These are phyloP conservation scores for Plasmopara halstedii DNA, from an alignment of 352 stramenopile genomes.

Conservation along the genomic window DNA sequence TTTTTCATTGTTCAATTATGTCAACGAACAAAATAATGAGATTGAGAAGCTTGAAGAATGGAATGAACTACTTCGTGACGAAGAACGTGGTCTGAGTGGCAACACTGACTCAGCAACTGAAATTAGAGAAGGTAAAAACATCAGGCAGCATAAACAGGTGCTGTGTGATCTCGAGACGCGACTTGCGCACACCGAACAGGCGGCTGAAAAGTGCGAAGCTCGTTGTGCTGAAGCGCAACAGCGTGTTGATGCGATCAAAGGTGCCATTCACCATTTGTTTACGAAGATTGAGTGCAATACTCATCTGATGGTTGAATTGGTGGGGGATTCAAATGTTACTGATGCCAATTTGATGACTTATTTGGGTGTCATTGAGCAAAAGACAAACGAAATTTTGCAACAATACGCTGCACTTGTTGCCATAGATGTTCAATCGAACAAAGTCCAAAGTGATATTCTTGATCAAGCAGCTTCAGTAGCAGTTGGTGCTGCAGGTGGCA, in stretches of 20 bases:
- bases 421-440: conserved; percentile 26
- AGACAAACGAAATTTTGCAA: conserved; percentile 89
- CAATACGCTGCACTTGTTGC: conserved; percentile 58
- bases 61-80: conserved; percentile 57
- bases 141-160: conserved; percentile 86
- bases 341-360: conserved; percentile 95
- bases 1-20: conserved; percentile 94
- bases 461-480: conserved; percentile 22
- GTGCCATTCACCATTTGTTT: conserved; percentile 67
- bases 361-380: conserved; percentile 92
- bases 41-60: conserved; percentile 89
- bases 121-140: conserved; percentile 47
- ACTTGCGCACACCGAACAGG: conserved; percentile 67
- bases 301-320: conserved; percentile 76
- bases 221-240: conserved; percentile 86
- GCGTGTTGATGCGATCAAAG: conserved; percentile 87
- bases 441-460: conserved; percentile 23
- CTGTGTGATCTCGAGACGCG: conserved; percentile 83
- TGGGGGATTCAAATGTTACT: conserved; percentile 84
- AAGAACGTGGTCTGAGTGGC: conserved; percentile 83
- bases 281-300: conserved; percentile 77
- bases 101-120: conserved; percentile 47
- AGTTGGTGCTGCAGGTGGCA: conserved; percentile 11
- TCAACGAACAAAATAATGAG: conserved; percentile 92
- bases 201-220: conserved; percentile 86